These are phyloP conservation scores for Phytophthora sp. DNA, from an alignment of 352 stramenopile genomes.

Conservation along the genomic window DNA sequence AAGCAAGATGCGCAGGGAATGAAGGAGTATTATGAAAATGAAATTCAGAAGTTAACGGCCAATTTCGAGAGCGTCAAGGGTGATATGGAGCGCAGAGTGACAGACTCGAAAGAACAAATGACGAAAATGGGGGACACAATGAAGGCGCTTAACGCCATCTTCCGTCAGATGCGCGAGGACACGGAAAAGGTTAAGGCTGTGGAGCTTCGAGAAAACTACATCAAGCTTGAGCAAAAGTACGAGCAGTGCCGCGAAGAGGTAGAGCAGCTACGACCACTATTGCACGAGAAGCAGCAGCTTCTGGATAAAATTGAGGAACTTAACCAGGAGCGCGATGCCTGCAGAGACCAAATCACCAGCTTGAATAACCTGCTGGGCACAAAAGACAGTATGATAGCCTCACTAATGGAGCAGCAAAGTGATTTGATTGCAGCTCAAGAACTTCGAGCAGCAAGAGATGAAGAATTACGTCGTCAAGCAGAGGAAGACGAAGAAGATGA, in stretches of 20 bases:
- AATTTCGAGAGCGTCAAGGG: slow-evolving; percentile 56
- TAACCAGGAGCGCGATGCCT: slow-evolving; percentile 30
- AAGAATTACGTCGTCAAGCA: slow-evolving; percentile 46
- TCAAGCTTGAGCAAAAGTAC: slow-evolving; percentile 76
- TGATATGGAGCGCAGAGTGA: slow-evolving; percentile 76
- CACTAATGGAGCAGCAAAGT: slow-evolving; percentile 79
- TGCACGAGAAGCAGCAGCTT: slow-evolving; percentile 59
- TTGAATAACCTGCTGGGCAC: slow-evolving; percentile 47
- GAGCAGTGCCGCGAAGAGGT: slow-evolving; percentile 64
- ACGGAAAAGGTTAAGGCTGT: slow-evolving; percentile 89
- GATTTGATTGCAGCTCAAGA: slow-evolving; percentile 73
- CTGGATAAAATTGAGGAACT: slow-evolving; percentile 44
- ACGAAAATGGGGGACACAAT: slow-evolving; percentile 93
- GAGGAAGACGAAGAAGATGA: slow-evolving; percentile 54
- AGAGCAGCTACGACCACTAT: slow-evolving; percentile 58
- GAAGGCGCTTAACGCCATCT: slow-evolving; percentile 93
- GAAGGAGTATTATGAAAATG: slow-evolving; percentile 53
- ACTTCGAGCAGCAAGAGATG: slow-evolving; percentile 52
- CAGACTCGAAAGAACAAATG: slow-evolving; percentile 81
- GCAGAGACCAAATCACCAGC: slow-evolving; percentile 49
- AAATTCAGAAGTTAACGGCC: slow-evolving; percentile 53
- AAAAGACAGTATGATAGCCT: slow-evolving; percentile 74
- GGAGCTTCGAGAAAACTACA: slow-evolving; percentile 85
- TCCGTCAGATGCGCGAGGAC: slow-evolving; percentile 93
- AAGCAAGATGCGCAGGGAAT: slow-evolving; percentile 44